Percentiles rank a stretch among this genome's conserved stretches.
phyloP scores from a whole-genome alignment of 306 rosid species.

The Vigna unguiculata region DNA sequence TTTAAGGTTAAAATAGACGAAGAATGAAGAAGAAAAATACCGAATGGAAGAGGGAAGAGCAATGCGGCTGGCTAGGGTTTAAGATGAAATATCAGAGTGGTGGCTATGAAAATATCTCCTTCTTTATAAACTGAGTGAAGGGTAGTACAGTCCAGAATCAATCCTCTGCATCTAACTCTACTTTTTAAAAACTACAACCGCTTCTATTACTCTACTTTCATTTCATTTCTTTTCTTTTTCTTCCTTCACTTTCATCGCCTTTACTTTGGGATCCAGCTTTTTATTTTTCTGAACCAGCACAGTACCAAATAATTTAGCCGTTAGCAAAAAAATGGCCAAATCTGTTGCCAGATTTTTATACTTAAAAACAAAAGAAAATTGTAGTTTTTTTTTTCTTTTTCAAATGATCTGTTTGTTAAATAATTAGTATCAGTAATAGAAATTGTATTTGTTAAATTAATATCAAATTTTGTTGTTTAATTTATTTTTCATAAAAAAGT shows the following conservation, averaged over 20 bases:
- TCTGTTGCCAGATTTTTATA: too few relatives aligned
- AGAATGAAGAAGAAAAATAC: conserved; percentile 41
- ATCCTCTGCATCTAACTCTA: conserved; percentile 15
- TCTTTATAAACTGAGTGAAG: conserved; percentile 19
- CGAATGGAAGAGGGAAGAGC: neutral
- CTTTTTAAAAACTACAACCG: conserved; percentile 1
- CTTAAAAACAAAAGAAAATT: too few relatives aligned
- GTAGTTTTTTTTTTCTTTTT: too few relatives aligned
- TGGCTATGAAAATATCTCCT: conserved; percentile 11
- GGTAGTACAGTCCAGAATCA: neutral
- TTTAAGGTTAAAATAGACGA: neutral
- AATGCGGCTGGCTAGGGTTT: conserved; percentile 74
- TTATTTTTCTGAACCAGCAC: too few relatives aligned
- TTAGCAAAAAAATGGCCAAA: too few relatives aligned
- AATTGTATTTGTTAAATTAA: too few relatives aligned
- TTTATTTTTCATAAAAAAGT: too few relatives aligned
- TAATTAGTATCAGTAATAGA: too few relatives aligned
- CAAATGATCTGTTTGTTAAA: too few relatives aligned
- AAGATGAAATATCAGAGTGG: conserved; percentile 25
- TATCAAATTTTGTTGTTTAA: too few relatives aligned
- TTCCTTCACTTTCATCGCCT: neutral
- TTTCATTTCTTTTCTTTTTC: neutral
- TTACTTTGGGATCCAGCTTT: too few relatives aligned
- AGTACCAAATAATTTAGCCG: too few relatives aligned
- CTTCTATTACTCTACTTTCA: neutral